phyloP scores from a whole-genome alignment of 306 rosid genomes.

The Vigna mungo region DNA sequence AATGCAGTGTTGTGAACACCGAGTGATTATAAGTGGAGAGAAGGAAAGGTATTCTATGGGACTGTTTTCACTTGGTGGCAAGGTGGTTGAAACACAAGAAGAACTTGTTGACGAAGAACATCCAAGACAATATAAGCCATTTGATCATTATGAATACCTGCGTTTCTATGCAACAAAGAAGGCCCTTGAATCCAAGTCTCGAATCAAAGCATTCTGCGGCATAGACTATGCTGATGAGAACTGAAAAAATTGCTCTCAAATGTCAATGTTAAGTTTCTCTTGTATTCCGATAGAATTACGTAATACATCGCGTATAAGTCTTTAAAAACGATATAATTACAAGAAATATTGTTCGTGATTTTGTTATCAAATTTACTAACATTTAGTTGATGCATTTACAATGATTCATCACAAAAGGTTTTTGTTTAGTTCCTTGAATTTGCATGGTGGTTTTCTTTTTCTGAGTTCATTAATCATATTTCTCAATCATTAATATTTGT shows the following conservation, averaged over 20 bases:
- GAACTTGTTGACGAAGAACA: conserved; percentile 51
- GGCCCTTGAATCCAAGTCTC: conserved; percentile 33
- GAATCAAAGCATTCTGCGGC: conserved; percentile 48
- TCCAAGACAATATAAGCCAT: conserved; percentile 41
- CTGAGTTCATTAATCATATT: not conserved
- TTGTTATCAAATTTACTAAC: too few relatives aligned
- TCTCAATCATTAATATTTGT: not conserved
- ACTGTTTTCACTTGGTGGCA: conserved; percentile 39
- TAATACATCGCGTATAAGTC: too few relatives aligned
- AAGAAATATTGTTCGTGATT: too few relatives aligned
- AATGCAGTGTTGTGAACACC: conserved; percentile 40
- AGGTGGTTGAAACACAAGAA: conserved; percentile 34
- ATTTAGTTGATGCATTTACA: not conserved
- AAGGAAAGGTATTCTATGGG: conserved; percentile 48
- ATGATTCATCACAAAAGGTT: not conserved
- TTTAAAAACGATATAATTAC: too few relatives aligned
- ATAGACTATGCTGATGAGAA: conserved; percentile 16
- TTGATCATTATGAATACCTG: conserved; percentile 46
- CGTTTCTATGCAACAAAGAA: conserved; percentile 15
- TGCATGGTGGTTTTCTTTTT: not conserved
- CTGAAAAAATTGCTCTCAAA: too few relatives aligned
- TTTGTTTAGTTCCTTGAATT: not conserved
- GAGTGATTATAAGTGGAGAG: conserved; percentile 40
- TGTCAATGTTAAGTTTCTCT: too few relatives aligned
- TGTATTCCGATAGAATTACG: too few relatives aligned